Conservation (phyloP, 2,329 filamentous ascomycete genomes). For the Scedosporium boydii region DNA sequence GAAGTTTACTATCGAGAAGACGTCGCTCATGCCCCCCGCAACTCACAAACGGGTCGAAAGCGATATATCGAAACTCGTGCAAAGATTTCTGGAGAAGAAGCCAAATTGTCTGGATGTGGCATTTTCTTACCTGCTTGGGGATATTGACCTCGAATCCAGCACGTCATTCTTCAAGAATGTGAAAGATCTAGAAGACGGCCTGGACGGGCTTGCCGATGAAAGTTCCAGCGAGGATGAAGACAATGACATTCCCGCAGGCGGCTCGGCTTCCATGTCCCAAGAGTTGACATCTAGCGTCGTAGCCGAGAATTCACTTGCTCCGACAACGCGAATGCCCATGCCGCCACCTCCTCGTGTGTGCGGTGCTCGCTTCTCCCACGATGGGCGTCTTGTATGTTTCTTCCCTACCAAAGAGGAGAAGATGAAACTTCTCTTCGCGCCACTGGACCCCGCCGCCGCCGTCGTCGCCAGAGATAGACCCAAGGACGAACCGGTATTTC, state of each 20-base stretch:
- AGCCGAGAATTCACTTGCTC: conserved; percentile 41
- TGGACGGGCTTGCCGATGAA: conserved; percentile 55
- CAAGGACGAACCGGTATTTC: conserved; percentile 46
- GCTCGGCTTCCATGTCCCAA: conserved; percentile 51
- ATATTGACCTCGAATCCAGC: conserved; percentile 50
- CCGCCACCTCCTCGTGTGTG: conserved; percentile 49
- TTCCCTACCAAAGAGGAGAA: conserved; percentile 60
- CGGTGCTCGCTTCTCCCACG: conserved; percentile 51
- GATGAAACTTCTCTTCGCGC: conserved; percentile 33
- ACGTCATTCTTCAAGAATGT: conserved; percentile 55
- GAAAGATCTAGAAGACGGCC: conserved; percentile 49
- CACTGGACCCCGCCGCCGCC: neutral
- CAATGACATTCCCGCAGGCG: conserved; percentile 46
- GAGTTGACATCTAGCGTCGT: conserved; percentile 47
- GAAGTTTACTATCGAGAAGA: conserved; percentile 51
- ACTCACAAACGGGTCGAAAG: conserved; percentile 40
- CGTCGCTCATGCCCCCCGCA: conserved; percentile 49
- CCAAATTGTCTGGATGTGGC: conserved; percentile 54
- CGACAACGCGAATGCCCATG: conserved; percentile 40
- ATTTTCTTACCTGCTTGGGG: conserved; percentile 54
- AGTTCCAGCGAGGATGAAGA: conserved; percentile 82
- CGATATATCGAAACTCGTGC: conserved; percentile 47
- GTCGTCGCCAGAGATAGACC: conserved; percentile 22
- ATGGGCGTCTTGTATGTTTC: conserved; percentile 56
- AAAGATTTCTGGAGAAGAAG: conserved; percentile 44